Evolutionary conservation across 2,329 filamentous ascomycete genomes (phyloP).

Genomic region (Colletotrichum musae): DNA sequence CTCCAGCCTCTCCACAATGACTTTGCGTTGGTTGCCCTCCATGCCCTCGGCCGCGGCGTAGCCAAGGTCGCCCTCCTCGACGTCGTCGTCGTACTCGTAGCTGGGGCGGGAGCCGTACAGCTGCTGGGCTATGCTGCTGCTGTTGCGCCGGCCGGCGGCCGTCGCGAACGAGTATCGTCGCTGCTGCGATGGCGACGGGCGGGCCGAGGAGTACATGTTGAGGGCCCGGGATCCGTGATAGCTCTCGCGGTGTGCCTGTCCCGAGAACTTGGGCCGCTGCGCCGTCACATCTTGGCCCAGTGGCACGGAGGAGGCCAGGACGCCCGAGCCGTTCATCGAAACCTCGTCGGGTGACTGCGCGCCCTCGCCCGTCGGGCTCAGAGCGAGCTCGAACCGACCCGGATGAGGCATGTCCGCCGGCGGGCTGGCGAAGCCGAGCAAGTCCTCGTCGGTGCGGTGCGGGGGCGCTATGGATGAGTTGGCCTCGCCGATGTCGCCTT

Average conservation of each 20-base stretch:
- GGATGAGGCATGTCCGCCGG: constrained; percentile 79
- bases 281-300: constrained; percentile 24
- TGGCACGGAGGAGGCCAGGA: constrained; percentile 30
- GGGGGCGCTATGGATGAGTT: constrained; percentile 53
- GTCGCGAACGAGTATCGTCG: constrained; percentile 69
- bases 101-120: constrained; percentile 57
- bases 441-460: constrained; percentile 67
- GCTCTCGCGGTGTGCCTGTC: constrained; percentile 37
- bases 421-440: constrained; percentile 77
- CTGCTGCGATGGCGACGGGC: constrained; percentile 55
- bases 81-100: constrained; percentile 68
- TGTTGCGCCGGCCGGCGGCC: constrained; percentile 61
- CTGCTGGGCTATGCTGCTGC: constrained; percentile 67
- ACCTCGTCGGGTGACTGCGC: constrained; percentile 56
- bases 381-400: constrained; percentile 79
- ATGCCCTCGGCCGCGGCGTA: constrained; percentile 95
- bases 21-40: constrained; percentile 91
- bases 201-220: constrained; percentile 61
- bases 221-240: constrained; percentile 60
- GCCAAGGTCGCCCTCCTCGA: constrained; percentile 91
- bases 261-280: constrained; percentile 36
- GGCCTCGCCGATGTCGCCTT: constrained; percentile 85
- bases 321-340: constrained; percentile 38
- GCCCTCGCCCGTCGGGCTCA: constrained; percentile 59
- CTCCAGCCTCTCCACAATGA: constrained; percentile 96